A percentile compares a stretch with the other conserved stretches of the same genome.
phyloP scores from a whole-genome alignment of 306 rosid species.

The Vigna nakashimae region DNA sequence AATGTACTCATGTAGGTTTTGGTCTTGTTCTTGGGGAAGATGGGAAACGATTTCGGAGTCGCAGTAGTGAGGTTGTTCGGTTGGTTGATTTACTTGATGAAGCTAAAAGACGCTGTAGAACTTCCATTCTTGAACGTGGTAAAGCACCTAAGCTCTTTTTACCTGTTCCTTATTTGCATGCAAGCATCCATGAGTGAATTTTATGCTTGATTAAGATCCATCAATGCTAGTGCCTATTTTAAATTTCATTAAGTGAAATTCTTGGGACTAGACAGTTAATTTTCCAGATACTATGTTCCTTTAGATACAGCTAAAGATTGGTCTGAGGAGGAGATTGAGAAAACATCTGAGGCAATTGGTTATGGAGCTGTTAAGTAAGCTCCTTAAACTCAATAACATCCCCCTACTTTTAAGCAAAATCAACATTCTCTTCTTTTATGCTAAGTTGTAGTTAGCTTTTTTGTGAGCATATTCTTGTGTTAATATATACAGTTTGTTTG shows the following conservation, averaged over 20 bases:
- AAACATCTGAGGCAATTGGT: slow-evolving; percentile 83
- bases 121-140: slow-evolving; percentile 82
- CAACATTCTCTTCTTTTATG: slow-evolving; percentile 18
- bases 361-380: slow-evolving; percentile 97
- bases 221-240: slow-evolving; percentile 21
- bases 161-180: slow-evolving; percentile 36
- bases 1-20: slow-evolving; percentile 85
- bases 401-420: neutral
- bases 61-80: slow-evolving; percentile 85
- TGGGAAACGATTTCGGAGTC: slow-evolving; percentile 89
- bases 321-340: slow-evolving; percentile 80
- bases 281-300: slow-evolving; percentile 37
- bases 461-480: slow-evolving; percentile 18
- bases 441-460: slow-evolving; percentile 29
- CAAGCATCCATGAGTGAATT: slow-evolving; percentile 30
- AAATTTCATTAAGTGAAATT: neutral
- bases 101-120: slow-evolving; percentile 92
- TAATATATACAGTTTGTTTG: slow-evolving; percentile 1
- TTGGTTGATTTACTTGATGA: slow-evolving; percentile 96
- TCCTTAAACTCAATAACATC: slow-evolving; percentile 9
- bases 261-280: slow-evolving; percentile 1
- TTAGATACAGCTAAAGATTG: slow-evolving; percentile 72
- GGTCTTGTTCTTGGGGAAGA: slow-evolving; percentile 99
- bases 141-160: slow-evolving; percentile 44
- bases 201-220: slow-evolving; percentile 31